These are phyloP conservation scores for Paramecium tetraurelia DNA, from an alignment of 73 alveolate species.

Conservation along the genomic window DNA sequence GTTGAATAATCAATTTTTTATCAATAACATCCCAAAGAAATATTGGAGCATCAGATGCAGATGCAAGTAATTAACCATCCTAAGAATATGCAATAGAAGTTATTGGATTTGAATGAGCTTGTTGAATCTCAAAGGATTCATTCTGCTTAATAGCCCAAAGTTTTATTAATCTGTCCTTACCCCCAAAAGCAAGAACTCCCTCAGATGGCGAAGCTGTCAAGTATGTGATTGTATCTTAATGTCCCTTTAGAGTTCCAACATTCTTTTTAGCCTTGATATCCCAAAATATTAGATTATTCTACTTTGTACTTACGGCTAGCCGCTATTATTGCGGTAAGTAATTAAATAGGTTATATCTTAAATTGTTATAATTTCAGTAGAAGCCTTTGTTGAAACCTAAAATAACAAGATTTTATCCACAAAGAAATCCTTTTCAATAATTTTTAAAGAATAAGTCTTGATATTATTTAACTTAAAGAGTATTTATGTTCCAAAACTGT, in stretches of 20 bases:
- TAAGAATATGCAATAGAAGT: neutral
- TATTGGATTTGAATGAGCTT: neutral
- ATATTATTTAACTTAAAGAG: too few species aligned
- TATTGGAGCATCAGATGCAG: neutral
- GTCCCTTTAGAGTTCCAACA: neutral
- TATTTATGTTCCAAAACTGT: neutral
- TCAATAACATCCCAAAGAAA: neutral
- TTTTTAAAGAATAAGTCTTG: too few species aligned
- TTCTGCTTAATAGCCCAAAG: neutral
- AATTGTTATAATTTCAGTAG: neutral
- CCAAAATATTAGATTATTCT: neutral
- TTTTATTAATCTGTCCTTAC: neutral
- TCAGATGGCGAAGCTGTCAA: neutral
- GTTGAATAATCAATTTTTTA: neutral
- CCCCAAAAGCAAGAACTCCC: neutral
- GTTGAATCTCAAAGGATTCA: neutral
- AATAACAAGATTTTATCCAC: neutral
- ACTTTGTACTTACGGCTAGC: neutral
- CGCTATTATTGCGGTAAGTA: neutral
- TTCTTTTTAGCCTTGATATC: neutral
- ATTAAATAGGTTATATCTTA: neutral
- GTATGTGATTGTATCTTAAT: neutral
- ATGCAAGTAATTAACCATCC: neutral
- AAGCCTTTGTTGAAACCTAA: neutral
- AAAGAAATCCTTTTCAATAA: neutral